Evolutionary conservation across 2,329 filamentous ascomycete genomes (phyloP).

Genomic region (Monosporascus sp.): DNA sequence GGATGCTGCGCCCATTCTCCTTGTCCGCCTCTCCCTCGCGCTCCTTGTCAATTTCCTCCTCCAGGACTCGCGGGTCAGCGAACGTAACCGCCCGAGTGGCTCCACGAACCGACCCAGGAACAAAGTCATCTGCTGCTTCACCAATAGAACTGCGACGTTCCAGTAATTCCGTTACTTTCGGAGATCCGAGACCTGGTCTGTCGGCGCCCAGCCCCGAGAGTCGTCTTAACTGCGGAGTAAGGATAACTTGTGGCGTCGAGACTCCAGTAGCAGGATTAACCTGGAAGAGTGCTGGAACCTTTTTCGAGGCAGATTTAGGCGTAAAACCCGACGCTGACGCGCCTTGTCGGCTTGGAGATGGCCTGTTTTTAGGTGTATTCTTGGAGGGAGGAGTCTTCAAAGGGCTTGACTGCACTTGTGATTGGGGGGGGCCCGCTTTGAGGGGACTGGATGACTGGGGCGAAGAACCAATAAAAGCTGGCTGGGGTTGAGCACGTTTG

Average conservation of each 20-base stretch:
- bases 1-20: constrained; percentile 53
- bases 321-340: constrained; percentile 9
- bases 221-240: constrained; percentile 55
- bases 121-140: constrained; percentile 59
- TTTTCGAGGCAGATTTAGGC: constrained; percentile 17
- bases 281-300: constrained; percentile 28
- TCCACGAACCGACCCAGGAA: constrained; percentile 39
- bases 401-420: constrained; percentile 39
- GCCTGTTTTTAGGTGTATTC: constrained; percentile 37
- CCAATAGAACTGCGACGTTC: constrained; percentile 68
- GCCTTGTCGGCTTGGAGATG: constrained; percentile 43
- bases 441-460: constrained; percentile 12
- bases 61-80: constrained; percentile 58
- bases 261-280: constrained; percentile 41
- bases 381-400: constrained; percentile 44
- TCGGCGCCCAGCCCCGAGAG: constrained; percentile 67
- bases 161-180: constrained; percentile 64
- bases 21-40: constrained; percentile 55
- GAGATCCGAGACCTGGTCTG: constrained; percentile 67
- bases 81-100: constrained; percentile 51
- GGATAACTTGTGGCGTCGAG: constrained; percentile 57
- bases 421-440: constrained; percentile 39
- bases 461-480: constrained; percentile 16
- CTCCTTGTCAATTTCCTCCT: constrained; percentile 59
- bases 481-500: constrained; percentile 24